Conservation (phyloP, 2,329 filamentous ascomycete species). For the Ilyonectria sp. region DNA sequence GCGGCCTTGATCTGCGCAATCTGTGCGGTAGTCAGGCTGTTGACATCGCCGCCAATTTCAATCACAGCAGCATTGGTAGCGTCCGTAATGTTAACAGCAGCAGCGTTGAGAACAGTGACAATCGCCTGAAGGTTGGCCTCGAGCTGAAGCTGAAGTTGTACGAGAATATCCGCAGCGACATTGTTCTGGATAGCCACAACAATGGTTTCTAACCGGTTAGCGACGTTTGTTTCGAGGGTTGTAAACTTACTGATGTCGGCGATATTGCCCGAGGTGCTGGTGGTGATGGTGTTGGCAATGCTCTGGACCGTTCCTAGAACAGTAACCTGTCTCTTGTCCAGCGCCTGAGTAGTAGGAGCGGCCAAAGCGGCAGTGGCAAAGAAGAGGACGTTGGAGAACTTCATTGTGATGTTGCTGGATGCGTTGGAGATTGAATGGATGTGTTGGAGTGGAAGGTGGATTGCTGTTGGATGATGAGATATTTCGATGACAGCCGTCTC, state of each 20-base stretch:
- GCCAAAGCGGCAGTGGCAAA: slow-evolving; percentile 19
- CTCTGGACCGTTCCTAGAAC: neutral
- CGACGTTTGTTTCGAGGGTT: neutral
- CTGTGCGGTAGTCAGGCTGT: neutral
- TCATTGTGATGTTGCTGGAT: slow-evolving; percentile 8
- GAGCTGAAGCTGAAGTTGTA: neutral
- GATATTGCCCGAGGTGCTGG: neutral
- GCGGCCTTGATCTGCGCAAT: neutral
- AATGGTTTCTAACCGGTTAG: neutral
- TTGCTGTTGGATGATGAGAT: neutral
- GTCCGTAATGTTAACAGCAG: neutral
- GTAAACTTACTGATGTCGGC: slow-evolving; percentile 4
- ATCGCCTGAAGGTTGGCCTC: slow-evolving; percentile 2
- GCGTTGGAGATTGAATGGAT: neutral
- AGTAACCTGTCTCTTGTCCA: neutral
- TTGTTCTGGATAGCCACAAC: neutral
- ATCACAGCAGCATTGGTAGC: neutral
- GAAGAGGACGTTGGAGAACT: slow-evolving; percentile 28
- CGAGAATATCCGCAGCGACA: neutral
- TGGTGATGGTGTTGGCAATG: neutral
- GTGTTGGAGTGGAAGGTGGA: neutral
- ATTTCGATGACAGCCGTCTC: neutral
- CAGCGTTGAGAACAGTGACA: neutral
- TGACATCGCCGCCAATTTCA: neutral
- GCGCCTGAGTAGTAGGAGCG: neutral